Base-by-base conservation (phyloP, 441 rosid genomes). In the Theobroma grandiflorum region DNA sequence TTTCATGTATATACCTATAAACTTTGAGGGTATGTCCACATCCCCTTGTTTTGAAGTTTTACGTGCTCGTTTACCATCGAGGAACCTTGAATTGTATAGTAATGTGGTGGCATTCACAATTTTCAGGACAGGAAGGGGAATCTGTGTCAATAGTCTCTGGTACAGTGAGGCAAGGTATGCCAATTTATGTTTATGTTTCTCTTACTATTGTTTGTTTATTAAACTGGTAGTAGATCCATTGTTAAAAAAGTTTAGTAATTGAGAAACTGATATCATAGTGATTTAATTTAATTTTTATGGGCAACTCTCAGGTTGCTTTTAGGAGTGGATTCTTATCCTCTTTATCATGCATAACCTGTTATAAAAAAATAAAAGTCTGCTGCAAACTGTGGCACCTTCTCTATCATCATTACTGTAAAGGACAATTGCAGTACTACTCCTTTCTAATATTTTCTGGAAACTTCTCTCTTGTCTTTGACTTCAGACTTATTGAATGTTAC, bases 51-150 rank as follows among this genome's bases (percentile, higher is more conserved):
- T 78, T 52, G 40, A 57, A 65, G 64, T 43, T 49, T 79, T 79
- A 20, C 33, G 37, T 70, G 8, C 65, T 81, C 79, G 47, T 58
- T 79, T 76, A 73, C 58, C 40, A 11, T 74, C 63, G 26, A 68
- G 57, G 67, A 81, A 71, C 66, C 75, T 7, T 70, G 33, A 45
- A 70, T 78, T 35, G 20, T 76, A 49, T 64, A 22, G 52, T 82
- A 52, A 77, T 59, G 22, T 67, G 22, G 63, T 22, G 12, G 43
- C 63, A 72, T 78, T 43, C 59, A 78, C 75, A 37, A 59, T 80
- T 88, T 90, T 77, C 98, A 97, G 99, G 99, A 53, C 91, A 93
- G 80, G 99, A 94, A 85, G 99, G 99, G 72, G 92, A 93, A 86
- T 87, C 97, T 42, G 78, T 90, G 37, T 91, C 99, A 79, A 77